Base-by-base conservation (phyloP, 495 filamentous ascomycete genomes). In the Jackrogersella multiformis region DNA sequence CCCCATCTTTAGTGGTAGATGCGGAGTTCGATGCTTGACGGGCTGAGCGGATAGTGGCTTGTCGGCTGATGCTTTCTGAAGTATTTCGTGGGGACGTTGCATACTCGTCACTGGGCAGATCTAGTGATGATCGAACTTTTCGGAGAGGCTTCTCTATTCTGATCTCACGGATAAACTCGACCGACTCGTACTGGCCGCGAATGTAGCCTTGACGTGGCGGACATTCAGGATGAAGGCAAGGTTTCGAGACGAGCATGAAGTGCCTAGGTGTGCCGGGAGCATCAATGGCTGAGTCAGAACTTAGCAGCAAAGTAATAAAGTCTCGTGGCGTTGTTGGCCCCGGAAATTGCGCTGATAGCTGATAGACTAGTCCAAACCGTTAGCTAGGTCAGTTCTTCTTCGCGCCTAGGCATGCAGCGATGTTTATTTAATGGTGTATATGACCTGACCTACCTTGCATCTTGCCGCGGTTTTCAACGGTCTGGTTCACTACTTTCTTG, bases 91-190 rank as follows among this genome's bases (percentile, higher is more conserved):
- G 41, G 7, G 26, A 24, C 2, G 49, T 21, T 36, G 69, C 57
- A 24, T 56, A 16, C 7, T 74, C 74, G 9, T 77, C 73, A 13
- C 68, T 64, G 23, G 61, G 59, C 5, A 77, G 24, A 21, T 79
- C 77, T 20, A 75, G 42, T 10, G 76, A 79, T 12, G 79, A 77
- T 24, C 69, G 56, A 10, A 68, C 60, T 53, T 67, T 75, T 21
- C 69, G 66, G 12, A 73, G 73, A 5, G 74, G 67, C 56, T 73
- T 77, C 0, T 82, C 79, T 7, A 79, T 56, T 1, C 88, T 88
- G 24, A 97, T 82, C 78, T 97, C 95, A 38, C 95, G 83, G 54
- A 98, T 91, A 56, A 97, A 85, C 75, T 97, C 94, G 20, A 98
- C 89, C 12, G 90, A 93, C 79, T 98, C 94, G 76, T 97, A 98